Evolutionary conservation across 768 basidiomycete genomes (phyloP).

Genomic region (Termitomyces sp.): DNA sequence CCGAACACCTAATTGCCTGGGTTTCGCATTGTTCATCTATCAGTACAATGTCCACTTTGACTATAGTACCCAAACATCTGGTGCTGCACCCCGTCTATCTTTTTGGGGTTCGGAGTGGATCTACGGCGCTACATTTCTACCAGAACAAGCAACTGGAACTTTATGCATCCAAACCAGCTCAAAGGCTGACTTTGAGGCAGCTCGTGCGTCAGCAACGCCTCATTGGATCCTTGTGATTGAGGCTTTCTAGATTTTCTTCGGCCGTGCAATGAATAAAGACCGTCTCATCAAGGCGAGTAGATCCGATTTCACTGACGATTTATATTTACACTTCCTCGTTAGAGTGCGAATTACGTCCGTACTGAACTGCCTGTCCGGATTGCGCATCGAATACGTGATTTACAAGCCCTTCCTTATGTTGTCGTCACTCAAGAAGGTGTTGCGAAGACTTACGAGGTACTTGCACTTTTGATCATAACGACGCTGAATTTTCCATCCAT

Average conservation of each 20-base stretch:
- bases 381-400: conserved; percentile 80
- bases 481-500: neutral
- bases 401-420: conserved; percentile 81
- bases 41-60: conserved; percentile 11
- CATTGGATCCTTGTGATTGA: neutral
- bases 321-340: neutral
- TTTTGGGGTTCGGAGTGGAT: conserved; percentile 12
- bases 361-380: conserved; percentile 86
- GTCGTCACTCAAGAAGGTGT: conserved; percentile 85
- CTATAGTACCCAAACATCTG: conserved; percentile 4
- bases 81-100: neutral
- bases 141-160: conserved; percentile 78
- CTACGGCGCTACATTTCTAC: conserved; percentile 62
- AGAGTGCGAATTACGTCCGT: conserved; percentile 91
- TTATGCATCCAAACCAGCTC: conserved; percentile 71
- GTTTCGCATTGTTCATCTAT: neutral
- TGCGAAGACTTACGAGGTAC: conserved; percentile 77
- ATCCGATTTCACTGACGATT: neutral
- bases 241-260: conserved; percentile 67
- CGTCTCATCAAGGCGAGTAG: conserved; percentile 63
- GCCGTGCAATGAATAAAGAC: conserved; percentile 76
- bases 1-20: neutral
- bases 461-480: conserved; percentile 19
- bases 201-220: conserved; percentile 46
- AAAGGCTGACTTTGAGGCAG: conserved; percentile 71